Conservation (phyloP, 371 early-diverging fungal genomes). For the Mortierella polycephala region DNA sequence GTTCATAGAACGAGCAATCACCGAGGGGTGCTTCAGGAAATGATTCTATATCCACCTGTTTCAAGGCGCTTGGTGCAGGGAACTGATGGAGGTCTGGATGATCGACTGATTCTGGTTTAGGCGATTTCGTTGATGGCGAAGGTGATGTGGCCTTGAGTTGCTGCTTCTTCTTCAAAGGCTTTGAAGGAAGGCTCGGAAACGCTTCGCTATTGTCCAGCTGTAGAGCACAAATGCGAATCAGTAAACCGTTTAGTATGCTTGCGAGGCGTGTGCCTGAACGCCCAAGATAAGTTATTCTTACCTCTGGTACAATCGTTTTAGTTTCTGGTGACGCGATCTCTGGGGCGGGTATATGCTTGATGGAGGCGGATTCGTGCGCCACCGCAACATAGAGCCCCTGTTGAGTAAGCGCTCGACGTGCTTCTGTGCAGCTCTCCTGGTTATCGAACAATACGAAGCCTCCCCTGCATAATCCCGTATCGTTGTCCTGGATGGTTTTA, state of each 20-base stretch:
- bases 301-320: slow-evolving; percentile 29
- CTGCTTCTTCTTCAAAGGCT: slow-evolving; percentile 13
- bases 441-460: slow-evolving; percentile 92
- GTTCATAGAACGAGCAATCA: too few species aligned
- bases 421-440: slow-evolving; percentile 51
- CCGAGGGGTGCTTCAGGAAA: too few species aligned
- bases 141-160: slow-evolving; percentile 10
- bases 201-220: slow-evolving; percentile 37
- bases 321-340: slow-evolving; percentile 5
- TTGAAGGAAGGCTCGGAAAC: slow-evolving; percentile 32
- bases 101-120: background rate
- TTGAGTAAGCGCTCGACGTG: slow-evolving; percentile 37
- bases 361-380: slow-evolving; percentile 42
- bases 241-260: too few species aligned
- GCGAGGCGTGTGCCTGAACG: background rate
- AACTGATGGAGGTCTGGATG: background rate
- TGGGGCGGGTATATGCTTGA: slow-evolving; percentile 24
- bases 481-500: slow-evolving; percentile 86
- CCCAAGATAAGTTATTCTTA: background rate
- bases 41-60: background rate
- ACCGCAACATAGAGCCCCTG: slow-evolving; percentile 45
- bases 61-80: background rate
- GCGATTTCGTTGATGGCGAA: slow-evolving; percentile 2
- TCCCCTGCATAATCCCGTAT: slow-evolving; percentile 86
- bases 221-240: too few species aligned